Base-by-base conservation (phyloP, 495 filamentous ascomycete species). In the Penicillium turbatum region DNA sequence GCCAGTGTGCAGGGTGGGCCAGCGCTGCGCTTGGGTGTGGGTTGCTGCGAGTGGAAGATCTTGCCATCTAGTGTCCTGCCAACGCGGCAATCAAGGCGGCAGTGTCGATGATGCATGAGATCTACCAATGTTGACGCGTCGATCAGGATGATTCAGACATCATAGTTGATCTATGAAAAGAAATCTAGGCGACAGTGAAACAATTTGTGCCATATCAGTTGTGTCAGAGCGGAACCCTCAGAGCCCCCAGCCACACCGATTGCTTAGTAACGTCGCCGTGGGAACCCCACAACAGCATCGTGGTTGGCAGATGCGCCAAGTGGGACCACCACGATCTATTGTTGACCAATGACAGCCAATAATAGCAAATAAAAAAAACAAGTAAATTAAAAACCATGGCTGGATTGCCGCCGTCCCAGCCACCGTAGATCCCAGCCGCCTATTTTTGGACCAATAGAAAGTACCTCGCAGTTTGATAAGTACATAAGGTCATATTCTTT, bases 21-120 rank as follows among this genome's bases (percentile, higher is more conserved):
- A 76, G 76, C 27, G 85, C 82, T 19, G 85, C 77, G 6, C 70
- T 80, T 70, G 84, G 76, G 6, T 80, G 76, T 66, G 85, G 86
- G 11, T 64, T 88, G 53, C 58, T 88, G 27, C 78, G 86, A 55
- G 78, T 88, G n/a, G 83, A 88, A 65, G 84, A 89, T 77, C 50
- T 88, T 43, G 78, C 80, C 10, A 66, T 79, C 29, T 78, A 48
- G 42, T 38, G 38, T 48, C 34, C 46, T 62, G 40, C 48, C 39
- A 47, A 40, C 4, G 30, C 29, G 17, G 5, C 30, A 34, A 16
- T 17, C 27, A 40, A 15, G 40, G n/a, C 30, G 31, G 51, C 41
- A 16, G 21, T 16, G 24, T 41, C 24, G 21, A 45, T 34, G 7
- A 42, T 35, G 27, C 39, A 19, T 10, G 11, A 17, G 21, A 51